phyloP scores from a whole-genome alignment of 805 yeast genomes.

The Candida succiphila region DNA sequence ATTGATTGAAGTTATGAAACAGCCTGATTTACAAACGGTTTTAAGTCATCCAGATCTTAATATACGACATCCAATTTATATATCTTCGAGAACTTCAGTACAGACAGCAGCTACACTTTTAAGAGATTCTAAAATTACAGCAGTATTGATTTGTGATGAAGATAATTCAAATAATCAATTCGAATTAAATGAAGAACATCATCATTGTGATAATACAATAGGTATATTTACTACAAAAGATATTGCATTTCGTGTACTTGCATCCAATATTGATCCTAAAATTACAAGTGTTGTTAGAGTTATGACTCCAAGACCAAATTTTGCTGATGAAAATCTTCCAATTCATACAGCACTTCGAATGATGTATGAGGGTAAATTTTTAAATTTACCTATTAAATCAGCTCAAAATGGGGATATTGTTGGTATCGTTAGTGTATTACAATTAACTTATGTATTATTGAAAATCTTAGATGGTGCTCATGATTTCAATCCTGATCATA shows the following conservation, averaged over 20 bases:
- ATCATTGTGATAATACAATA: slow-evolving; percentile 23
- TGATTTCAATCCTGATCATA: slow-evolving; percentile 8
- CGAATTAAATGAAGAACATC: slow-evolving; percentile 4
- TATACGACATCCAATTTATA: slow-evolving; percentile 21
- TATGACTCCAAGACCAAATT: slow-evolving; percentile 36
- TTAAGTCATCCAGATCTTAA: slow-evolving; percentile 15
- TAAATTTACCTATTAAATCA: slow-evolving; percentile 32
- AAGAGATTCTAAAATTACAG: slow-evolving; percentile 28
- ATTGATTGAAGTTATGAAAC: slow-evolving; percentile 28
- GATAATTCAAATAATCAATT: background rate
- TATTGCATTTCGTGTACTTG: slow-evolving; percentile 30
- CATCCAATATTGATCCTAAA: slow-evolving; percentile 24
- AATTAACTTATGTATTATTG: slow-evolving; percentile 30
- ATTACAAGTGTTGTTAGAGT: slow-evolving; percentile 30
- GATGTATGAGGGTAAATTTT: slow-evolving; percentile 37
- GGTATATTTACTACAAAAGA: slow-evolving; percentile 39
- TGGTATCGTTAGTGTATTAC: slow-evolving; percentile 35
- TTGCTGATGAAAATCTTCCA: slow-evolving; percentile 27
- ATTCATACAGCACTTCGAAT: slow-evolving; percentile 33
- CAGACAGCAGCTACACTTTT: slow-evolving; percentile 29
- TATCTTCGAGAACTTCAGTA: slow-evolving; percentile 27
- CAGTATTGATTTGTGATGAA: slow-evolving; percentile 28
- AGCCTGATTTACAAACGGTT: slow-evolving; percentile 27
- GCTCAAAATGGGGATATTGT: slow-evolving; percentile 17
- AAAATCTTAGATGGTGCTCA: slow-evolving; percentile 22